Percentiles rank a stretch among this genome's conserved stretches.
Conservation (phyloP, 164 flowering plant genomes). For the Macadamia tetraphylla region DNA sequence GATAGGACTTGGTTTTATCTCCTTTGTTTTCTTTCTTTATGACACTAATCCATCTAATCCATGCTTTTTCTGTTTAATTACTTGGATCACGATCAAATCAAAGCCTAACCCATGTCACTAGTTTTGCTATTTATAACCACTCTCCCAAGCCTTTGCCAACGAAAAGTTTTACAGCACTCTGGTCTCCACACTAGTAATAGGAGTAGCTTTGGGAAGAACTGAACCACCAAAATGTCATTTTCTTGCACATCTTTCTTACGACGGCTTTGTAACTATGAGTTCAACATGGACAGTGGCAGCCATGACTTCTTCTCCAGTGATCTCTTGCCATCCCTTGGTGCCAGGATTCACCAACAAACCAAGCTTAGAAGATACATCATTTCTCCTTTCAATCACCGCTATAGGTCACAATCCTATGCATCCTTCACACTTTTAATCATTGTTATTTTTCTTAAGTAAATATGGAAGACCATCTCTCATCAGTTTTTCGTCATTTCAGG, state of each 20-base stretch:
- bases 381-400: slow-evolving; percentile 71
- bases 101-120: slow-evolving; percentile 16
- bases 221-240: slow-evolving; percentile 41
- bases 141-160: slow-evolving; percentile 13
- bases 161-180: slow-evolving; percentile 19
- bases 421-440: neutral
- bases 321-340: slow-evolving; percentile 89
- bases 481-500: slow-evolving; percentile 42
- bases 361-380: slow-evolving; percentile 57
- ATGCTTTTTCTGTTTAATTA: neutral
- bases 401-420: slow-evolving; percentile 44
- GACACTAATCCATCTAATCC: slow-evolving; percentile 5
- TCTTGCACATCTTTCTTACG: slow-evolving; percentile 42
- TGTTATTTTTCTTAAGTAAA: neutral
- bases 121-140: slow-evolving; percentile 26
- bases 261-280: slow-evolving; percentile 52
- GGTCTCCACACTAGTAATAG: slow-evolving; percentile 5
- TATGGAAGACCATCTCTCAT: neutral
- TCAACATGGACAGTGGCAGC: slow-evolving; percentile 23
- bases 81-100: neutral
- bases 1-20: neutral
- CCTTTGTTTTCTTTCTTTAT: slow-evolving; percentile 5
- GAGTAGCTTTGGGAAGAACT: slow-evolving; percentile 4
- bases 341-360: slow-evolving; percentile 60
- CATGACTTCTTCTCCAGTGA: slow-evolving; percentile 53